Evolutionary conservation across 768 basidiomycete genomes (phyloP).

Genomic region (Mycena latifolia): DNA sequence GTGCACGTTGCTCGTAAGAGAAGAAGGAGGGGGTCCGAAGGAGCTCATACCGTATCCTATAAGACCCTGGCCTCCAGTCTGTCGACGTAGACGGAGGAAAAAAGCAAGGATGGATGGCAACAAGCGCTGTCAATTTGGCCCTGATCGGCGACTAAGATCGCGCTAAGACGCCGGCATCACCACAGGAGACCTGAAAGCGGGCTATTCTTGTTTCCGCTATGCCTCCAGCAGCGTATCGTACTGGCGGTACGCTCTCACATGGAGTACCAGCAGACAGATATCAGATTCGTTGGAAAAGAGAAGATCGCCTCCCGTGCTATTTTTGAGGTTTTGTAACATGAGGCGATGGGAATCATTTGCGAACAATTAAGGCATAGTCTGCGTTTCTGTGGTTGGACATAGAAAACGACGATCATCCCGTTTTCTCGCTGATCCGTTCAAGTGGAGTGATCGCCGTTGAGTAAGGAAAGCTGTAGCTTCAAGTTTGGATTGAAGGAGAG

Average conservation of each 20-base stretch:
- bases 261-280: neutral
- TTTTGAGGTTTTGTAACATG: neutral
- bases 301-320: neutral
- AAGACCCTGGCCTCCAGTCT: neutral
- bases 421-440: no score
- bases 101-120: conserved; percentile 13
- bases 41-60: conserved; percentile 9
- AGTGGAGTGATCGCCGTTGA: no score
- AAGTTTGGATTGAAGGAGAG: no score
- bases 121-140: conserved; percentile 9
- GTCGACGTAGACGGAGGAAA: conserved; percentile 6
- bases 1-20: conserved; percentile 4
- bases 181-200: no score
- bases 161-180: no score
- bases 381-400: no score
- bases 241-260: no score
- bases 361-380: no score
- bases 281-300: conserved; percentile 6
- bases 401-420: no score
- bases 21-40: neutral
- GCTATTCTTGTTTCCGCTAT: no score
- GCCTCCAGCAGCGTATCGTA: neutral
- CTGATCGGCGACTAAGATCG: conserved; percentile 5
- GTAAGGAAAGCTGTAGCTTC: no score
- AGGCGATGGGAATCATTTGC: neutral